Conservation (phyloP, 305 asterid species). For the Striga hermonthica region DNA sequence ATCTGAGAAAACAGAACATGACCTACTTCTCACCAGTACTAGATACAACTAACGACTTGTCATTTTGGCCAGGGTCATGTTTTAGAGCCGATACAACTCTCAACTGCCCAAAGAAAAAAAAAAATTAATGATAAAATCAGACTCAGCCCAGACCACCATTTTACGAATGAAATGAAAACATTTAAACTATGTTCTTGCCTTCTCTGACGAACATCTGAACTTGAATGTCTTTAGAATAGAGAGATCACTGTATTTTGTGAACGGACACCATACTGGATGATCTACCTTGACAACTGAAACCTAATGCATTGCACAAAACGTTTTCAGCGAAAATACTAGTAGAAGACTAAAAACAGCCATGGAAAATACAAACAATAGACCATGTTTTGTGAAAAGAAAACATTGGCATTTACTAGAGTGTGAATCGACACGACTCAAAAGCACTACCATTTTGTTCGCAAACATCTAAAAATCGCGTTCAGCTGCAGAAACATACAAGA, state of each 20-base stretch:
- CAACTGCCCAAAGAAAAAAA: conserved; percentile 25
- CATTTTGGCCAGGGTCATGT: conserved; percentile 30
- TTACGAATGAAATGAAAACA: conserved; percentile 11
- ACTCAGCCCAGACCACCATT: conserved; percentile 1
- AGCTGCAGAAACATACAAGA: not conserved
- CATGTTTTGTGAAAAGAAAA: no score
- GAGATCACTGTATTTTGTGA: conserved; percentile 26
- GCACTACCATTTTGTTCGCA: conserved; percentile 1
- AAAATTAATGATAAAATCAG: not conserved
- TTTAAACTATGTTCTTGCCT: conserved; percentile 30
- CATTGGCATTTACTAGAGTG: conserved; percentile 2
- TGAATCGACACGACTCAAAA: conserved; percentile 13
- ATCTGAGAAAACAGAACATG: conserved; percentile 4
- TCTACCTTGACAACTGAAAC: conserved; percentile 28
- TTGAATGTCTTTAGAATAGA: conserved; percentile 28
- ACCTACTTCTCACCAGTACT: conserved; percentile 44
- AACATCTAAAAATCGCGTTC: not conserved
- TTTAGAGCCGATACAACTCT: conserved; percentile 29
- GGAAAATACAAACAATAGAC: conserved; percentile 1
- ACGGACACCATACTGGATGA: conserved; percentile 25
- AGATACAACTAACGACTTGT: conserved; percentile 25
- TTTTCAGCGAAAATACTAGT: not conserved
- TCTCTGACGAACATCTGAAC: conserved; percentile 20
- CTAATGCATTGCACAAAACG: conserved; percentile 24
- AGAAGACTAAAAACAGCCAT: not conserved